Evolutionary conservation across 2,329 filamentous ascomycete species (phyloP).

Genomic region (Paracoccidioides lutzii): DNA sequence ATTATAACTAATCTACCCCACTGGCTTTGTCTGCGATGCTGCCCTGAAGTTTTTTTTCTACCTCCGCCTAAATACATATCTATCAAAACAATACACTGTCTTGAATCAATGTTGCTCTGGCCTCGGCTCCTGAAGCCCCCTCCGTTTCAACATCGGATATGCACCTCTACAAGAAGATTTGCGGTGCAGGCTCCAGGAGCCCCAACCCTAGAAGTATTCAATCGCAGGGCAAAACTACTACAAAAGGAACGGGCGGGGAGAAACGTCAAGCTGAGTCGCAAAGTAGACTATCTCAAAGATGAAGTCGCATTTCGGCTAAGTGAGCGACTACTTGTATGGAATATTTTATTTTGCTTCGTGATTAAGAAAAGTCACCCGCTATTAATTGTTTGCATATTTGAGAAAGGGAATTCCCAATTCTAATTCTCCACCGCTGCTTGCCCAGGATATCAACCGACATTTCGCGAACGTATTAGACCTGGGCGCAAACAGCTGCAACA

Average conservation of each 20-base stretch:
- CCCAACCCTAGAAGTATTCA: conserved; percentile 82
- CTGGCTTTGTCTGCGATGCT: conserved; percentile 2
- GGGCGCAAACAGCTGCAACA: conserved; percentile 89
- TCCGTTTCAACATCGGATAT: conserved; percentile 10
- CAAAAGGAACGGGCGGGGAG: conserved; percentile 78
- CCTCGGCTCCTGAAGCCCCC: conserved; percentile 9
- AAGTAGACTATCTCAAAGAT: conserved; percentile 85
- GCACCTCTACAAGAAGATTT: conserved; percentile 41
- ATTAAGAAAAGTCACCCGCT: neutral
- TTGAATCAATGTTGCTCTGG: conserved; percentile 17
- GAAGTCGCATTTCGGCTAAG: conserved; percentile 76
- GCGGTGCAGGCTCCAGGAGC: conserved; percentile 66
- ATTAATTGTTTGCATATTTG: neutral
- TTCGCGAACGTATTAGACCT: conserved; percentile 81
- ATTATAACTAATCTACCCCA: neutral
- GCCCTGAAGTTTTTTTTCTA: conserved; percentile 2
- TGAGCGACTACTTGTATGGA: conserved; percentile 63
- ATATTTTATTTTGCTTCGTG: neutral
- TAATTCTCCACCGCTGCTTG: conserved; percentile 2
- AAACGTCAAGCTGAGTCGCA: conserved; percentile 56
- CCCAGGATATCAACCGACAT: conserved; percentile 79
- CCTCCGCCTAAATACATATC: neutral
- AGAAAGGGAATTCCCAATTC: neutral
- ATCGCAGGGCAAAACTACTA: conserved; percentile 70
- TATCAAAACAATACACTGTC: neutral